phyloP scores from a whole-genome alignment of 2,329 filamentous ascomycete genomes.

The Plectosphaerella sp. region DNA sequence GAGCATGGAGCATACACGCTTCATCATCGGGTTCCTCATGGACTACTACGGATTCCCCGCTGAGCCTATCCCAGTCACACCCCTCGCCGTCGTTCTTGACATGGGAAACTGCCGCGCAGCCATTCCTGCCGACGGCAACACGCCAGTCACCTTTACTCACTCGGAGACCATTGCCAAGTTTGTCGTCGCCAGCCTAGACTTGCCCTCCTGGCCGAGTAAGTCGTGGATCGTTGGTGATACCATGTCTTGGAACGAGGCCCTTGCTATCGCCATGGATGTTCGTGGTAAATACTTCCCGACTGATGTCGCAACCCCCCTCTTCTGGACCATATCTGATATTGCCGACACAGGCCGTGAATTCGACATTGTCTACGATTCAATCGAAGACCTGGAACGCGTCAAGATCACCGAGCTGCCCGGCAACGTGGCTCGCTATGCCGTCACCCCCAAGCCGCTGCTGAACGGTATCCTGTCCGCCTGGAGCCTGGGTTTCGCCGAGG shows the following conservation, averaged over 20 bases:
- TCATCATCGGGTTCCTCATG: not conserved
- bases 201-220: not conserved
- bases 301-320: too few relatives aligned
- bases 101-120: not conserved
- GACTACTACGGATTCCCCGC: not conserved
- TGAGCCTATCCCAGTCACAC: not conserved
- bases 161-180: not conserved
- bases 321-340: too few relatives aligned
- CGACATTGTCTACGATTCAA: too few relatives aligned
- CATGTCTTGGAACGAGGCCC: not conserved
- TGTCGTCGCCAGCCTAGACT: not conserved
- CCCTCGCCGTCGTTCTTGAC: not conserved
- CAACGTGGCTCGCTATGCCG: constrained; percentile 6
- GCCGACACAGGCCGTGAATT: too few relatives aligned
- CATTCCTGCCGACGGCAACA: not conserved
- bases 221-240: not conserved
- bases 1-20: not conserved
- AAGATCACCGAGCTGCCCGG: constrained; percentile 24
- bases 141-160: not conserved
- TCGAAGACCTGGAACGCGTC: constrained; percentile 24
- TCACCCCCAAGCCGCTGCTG: too few relatives aligned
- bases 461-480: too few relatives aligned
- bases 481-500: too few relatives aligned
- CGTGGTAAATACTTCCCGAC: not conserved
- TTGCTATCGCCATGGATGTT: not conserved